phyloP scores from a whole-genome alignment of 352 stramenopile genomes.

The Globisporangium okanoganense region DNA sequence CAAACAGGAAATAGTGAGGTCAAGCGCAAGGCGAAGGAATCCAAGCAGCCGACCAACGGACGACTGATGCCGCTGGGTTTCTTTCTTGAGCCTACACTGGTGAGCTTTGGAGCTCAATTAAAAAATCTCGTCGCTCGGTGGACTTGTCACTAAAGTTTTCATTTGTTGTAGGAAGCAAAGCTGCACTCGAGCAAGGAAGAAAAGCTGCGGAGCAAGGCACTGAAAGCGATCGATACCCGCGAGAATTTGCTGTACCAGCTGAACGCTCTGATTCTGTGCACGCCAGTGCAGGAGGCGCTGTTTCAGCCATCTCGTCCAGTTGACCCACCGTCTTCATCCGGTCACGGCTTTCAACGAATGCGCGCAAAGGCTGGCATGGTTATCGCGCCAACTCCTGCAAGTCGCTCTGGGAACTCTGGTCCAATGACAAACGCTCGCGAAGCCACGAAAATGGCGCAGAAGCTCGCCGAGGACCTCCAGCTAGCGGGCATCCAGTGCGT shows the following conservation, averaged over 20 bases:
- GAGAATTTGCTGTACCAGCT: constrained; percentile 71
- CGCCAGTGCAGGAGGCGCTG: constrained; percentile 49
- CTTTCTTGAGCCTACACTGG: constrained; percentile 20
- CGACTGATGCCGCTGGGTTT: constrained; percentile 32
- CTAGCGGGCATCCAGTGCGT: constrained; percentile 67
- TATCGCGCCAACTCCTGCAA: constrained; percentile 26
- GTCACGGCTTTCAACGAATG: constrained; percentile 28
- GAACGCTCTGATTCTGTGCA: constrained; percentile 67
- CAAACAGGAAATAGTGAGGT: constrained; percentile 24
- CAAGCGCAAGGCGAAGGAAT: constrained; percentile 12
- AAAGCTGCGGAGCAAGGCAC: constrained; percentile 64
- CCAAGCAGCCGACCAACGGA: constrained; percentile 9
- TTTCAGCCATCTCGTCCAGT: constrained; percentile 47
- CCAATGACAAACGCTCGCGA: constrained; percentile 67
- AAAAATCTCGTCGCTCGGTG: too few relatives aligned
- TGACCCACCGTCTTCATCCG: constrained; percentile 20
- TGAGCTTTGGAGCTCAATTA: too few relatives aligned
- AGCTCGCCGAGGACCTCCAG: constrained; percentile 61
- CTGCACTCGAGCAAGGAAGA: constrained; percentile 45
- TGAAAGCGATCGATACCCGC: constrained; percentile 60
- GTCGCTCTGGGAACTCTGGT: constrained; percentile 10
- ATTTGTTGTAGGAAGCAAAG: constrained; percentile 17
- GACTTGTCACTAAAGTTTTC: neutral
- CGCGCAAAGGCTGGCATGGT: constrained; percentile 41
- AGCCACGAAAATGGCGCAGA: constrained; percentile 64